Percentiles rank a stretch among this genome's conserved stretches.
phyloP scores from a whole-genome alignment of 2,329 filamentous ascomycete species.

The Penicillium frequentans region DNA sequence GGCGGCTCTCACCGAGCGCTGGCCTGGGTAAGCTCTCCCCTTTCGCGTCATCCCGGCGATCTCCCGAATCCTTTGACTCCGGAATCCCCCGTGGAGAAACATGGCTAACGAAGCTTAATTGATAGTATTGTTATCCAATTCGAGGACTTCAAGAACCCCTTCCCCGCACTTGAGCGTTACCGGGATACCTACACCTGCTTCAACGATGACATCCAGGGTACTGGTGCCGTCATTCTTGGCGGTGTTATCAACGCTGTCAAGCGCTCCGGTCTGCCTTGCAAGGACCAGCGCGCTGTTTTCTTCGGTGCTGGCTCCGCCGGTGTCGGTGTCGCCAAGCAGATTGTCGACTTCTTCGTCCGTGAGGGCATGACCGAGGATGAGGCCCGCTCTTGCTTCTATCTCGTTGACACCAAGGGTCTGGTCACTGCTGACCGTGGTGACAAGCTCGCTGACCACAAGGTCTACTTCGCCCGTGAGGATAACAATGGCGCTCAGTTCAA shows the following conservation, averaged over 20 bases:
- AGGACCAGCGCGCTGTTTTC: conserved; percentile 93
- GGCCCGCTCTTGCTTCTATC: conserved; percentile 90
- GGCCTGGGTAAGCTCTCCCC: conserved; percentile 59
- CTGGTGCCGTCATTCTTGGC: conserved; percentile 88
- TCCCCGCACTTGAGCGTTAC: conserved; percentile 89
- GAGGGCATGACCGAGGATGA: conserved; percentile 85
- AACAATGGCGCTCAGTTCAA: conserved; percentile 68
- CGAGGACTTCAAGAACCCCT: conserved; percentile 97
- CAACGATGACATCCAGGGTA: conserved; percentile 98
- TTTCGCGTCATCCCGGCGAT: conserved; percentile 26
- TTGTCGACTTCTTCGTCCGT: conserved; percentile 94
- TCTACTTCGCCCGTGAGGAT: conserved; percentile 66
- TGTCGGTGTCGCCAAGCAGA: conserved; percentile 95
- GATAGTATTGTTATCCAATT: conserved; percentile 78
- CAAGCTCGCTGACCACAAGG: conserved; percentile 84
- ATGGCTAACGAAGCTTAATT: conserved; percentile 4
- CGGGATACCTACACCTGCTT: conserved; percentile 89
- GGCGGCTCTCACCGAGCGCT: conserved; percentile 77
- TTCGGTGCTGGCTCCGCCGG: conserved; percentile 93
- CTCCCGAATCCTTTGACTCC: conserved; percentile 56
- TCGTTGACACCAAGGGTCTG: conserved; percentile 94
- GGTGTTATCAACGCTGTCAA: conserved; percentile 77
- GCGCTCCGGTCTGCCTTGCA: conserved; percentile 77
- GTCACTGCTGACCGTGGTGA: conserved; percentile 92
- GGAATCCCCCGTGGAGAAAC: conserved; percentile 1